Evolutionary conservation across 192 early-diverging fungal species (phyloP).

Genomic region (Linnemannia schmuckeri): DNA sequence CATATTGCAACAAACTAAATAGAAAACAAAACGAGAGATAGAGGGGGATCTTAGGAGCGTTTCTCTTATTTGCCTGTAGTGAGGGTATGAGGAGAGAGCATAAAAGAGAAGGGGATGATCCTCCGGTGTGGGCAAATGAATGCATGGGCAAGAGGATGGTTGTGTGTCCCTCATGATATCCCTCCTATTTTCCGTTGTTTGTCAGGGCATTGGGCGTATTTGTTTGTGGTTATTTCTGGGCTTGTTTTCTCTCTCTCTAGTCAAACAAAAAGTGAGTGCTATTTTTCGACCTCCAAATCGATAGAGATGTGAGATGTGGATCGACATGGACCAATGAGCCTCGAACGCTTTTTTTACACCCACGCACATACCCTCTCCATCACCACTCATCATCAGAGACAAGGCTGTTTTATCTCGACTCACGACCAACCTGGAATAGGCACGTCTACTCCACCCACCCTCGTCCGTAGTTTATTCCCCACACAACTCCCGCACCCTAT

Average conservation of each 20-base stretch:
- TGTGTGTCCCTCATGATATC: not conserved
- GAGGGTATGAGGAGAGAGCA: too few relatives aligned
- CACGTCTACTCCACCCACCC: too few relatives aligned
- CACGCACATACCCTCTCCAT: not conserved
- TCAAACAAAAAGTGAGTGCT: too few relatives aligned
- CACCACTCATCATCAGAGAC: not conserved
- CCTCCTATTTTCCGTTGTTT: too few relatives aligned
- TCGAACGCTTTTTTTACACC: not conserved
- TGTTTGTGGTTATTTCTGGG: not conserved
- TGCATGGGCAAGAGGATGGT: not conserved
- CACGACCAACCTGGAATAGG: not conserved
- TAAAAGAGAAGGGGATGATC: not conserved
- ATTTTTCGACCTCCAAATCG: not conserved
- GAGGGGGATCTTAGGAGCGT: not conserved
- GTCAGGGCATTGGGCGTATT: not conserved
- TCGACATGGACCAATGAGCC: not conserved
- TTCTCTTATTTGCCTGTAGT: not conserved
- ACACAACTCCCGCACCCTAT: not conserved
- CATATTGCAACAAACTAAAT: not conserved
- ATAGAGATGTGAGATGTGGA: not conserved
- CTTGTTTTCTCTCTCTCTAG: not conserved
- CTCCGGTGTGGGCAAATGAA: not conserved
- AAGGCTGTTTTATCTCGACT: not conserved
- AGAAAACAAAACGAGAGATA: not conserved
- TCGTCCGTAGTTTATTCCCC: not conserved